Conservation (phyloP, 345 rosid genomes). For the Kandelia obovata region DNA sequence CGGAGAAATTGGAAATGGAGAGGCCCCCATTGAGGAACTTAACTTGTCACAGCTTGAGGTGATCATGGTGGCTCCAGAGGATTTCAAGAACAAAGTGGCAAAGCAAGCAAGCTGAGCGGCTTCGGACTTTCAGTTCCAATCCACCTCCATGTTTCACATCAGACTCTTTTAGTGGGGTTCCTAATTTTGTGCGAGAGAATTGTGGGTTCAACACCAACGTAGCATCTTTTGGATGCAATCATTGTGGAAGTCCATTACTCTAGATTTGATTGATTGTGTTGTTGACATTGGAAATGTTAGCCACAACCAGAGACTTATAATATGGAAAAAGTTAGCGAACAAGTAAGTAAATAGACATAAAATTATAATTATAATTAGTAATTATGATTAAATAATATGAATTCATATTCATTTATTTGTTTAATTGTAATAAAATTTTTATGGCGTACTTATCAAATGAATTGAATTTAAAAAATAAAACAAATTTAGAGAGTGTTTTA, state of each 20-base stretch:
- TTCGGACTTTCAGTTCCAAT: constrained; percentile 17
- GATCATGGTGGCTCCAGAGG: constrained; percentile 32
- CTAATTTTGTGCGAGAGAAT: constrained; percentile 4
- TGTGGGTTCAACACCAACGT: constrained; percentile 6
- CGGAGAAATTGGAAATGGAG: constrained; percentile 41
- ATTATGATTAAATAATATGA: too few relatives aligned
- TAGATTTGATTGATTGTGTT: not conserved
- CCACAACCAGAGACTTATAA: not conserved
- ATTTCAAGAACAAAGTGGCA: constrained; percentile 34
- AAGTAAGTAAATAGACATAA: too few relatives aligned
- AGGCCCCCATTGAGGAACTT: constrained; percentile 32
- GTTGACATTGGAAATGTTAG: not conserved
- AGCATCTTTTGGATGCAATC: not conserved
- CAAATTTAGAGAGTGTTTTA: too few relatives aligned
- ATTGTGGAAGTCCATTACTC: not conserved
- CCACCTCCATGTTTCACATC: constrained; percentile 6
- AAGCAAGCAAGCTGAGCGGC: constrained; percentile 27
- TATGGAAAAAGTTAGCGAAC: too few relatives aligned
- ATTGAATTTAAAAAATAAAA: too few relatives aligned
- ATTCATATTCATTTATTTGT: too few relatives aligned
- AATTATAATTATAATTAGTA: too few relatives aligned
- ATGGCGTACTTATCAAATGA: too few relatives aligned
- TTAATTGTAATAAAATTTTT: too few relatives aligned
- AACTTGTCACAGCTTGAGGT: constrained; percentile 30
- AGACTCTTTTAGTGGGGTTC: not conserved